These are phyloP conservation scores for Cicer bijugum DNA, from an alignment of 306 rosid genomes.

Conservation along the genomic window DNA sequence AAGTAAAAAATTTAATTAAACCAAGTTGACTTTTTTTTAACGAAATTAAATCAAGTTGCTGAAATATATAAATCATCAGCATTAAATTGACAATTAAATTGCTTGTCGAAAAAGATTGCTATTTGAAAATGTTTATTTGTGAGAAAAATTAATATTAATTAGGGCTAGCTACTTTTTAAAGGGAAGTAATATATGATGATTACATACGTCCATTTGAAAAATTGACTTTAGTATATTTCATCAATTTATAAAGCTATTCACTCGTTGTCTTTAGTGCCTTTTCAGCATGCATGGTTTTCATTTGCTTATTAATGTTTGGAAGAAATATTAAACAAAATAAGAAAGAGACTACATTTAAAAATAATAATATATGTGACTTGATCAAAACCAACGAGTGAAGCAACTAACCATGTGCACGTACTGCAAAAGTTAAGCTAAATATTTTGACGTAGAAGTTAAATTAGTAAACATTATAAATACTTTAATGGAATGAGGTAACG, in stretches of 20 bases:
- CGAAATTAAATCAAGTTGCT: background rate
- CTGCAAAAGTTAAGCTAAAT: background rate
- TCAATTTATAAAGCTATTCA: background rate
- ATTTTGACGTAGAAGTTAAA: background rate
- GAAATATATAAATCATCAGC: too few species aligned
- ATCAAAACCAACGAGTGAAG: conserved; percentile 28
- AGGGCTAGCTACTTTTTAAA: background rate
- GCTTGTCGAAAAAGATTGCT: background rate
- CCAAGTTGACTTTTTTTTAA: too few species aligned
- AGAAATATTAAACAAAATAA: background rate
- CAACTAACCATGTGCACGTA: conserved; percentile 27
- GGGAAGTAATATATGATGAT: background rate
- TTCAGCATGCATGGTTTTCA: background rate
- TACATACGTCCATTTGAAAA: conserved; percentile 7
- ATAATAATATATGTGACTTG: conserved; percentile 8
- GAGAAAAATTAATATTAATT: background rate
- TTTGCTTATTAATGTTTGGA: conserved; percentile 19
- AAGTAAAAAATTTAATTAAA: too few species aligned
- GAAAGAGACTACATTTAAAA: background rate
- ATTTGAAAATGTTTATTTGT: background rate
- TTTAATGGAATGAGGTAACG: background rate
- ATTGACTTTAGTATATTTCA: background rate
- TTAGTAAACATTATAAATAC: background rate
- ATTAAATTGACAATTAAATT: background rate
- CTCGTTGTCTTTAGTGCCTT: background rate